These are phyloP conservation scores for Ganoderma boninense DNA, from an alignment of 1,284 basidiomycete species.

Conservation along the genomic window DNA sequence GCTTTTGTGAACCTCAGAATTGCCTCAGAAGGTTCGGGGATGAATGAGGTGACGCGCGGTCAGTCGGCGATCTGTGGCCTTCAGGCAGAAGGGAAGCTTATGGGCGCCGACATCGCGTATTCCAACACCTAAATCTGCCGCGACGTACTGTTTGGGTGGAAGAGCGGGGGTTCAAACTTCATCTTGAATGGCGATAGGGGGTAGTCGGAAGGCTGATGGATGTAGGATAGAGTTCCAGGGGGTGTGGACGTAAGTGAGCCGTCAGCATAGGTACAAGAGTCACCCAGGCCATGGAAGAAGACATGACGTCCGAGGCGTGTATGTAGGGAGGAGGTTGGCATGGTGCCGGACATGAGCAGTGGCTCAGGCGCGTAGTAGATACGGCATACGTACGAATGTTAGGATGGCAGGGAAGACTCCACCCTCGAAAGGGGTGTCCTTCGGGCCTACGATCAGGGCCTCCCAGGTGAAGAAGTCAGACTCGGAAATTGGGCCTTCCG, in stretches of 20 bases:
- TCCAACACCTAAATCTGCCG: constrained; percentile 1
- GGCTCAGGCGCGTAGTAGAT: constrained; percentile 19
- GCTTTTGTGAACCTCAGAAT: constrained; percentile 1
- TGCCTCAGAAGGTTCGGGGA: constrained; percentile 7
- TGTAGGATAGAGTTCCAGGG: not conserved
- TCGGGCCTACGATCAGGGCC: constrained; percentile 94
- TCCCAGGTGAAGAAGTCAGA: constrained; percentile 99
- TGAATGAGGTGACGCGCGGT: not conserved
- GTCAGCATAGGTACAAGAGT: not conserved
- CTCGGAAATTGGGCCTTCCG: constrained; percentile 86
- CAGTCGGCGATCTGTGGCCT: not conserved
- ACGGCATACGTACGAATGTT: constrained; percentile 77
- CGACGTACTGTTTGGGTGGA: constrained; percentile 94
- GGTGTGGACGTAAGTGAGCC: not conserved
- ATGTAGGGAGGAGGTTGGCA: constrained; percentile 11
- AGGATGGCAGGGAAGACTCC: constrained; percentile 95
- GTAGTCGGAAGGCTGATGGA: constrained; percentile 84
- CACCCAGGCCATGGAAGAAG: constrained; percentile 9
- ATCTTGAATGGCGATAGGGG: constrained; percentile 97
- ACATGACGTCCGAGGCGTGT: constrained; percentile 14
- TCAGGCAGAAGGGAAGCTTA: not conserved
- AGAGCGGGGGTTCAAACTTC: constrained; percentile 96
- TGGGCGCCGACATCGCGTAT: not conserved
- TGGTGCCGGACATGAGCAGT: constrained; percentile 20
- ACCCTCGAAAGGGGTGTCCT: constrained; percentile 98